Evolutionary conservation across 2,329 filamentous ascomycete species (phyloP).

Genomic region (Exophiala bonariae): DNA sequence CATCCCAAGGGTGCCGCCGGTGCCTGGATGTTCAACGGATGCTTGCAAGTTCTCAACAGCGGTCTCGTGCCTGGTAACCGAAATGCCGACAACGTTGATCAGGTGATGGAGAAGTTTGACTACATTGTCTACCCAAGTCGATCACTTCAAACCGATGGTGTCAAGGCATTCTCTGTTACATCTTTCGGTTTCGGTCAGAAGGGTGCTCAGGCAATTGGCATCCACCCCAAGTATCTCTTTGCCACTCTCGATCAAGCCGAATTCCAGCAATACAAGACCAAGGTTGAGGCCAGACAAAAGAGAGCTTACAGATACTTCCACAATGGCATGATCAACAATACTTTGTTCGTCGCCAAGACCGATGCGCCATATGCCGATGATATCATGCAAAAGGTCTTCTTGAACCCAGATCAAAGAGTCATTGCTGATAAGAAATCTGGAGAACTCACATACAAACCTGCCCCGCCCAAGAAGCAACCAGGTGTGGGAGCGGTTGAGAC

Average conservation of each 20-base stretch:
- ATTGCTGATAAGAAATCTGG: constrained; percentile 81
- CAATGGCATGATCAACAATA: constrained; percentile 97
- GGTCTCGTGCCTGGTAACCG: constrained; percentile 95
- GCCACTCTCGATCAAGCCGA: constrained; percentile 87
- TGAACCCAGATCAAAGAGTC: constrained; percentile 91
- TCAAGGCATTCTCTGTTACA: constrained; percentile 98
- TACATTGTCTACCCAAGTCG: constrained; percentile 96
- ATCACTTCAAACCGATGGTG: constrained; percentile 92
- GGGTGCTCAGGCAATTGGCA: constrained; percentile 93
- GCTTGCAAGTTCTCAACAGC: constrained; percentile 89
- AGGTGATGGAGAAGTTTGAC: constrained; percentile 95
- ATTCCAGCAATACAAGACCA: constrained; percentile 78
- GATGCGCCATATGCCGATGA: constrained; percentile 87
- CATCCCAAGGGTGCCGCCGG: constrained; percentile 99
- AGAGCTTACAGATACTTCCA: constrained; percentile 99
- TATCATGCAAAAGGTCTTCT: constrained; percentile 81
- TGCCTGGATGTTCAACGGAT: constrained; percentile 99
- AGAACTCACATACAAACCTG: constrained; percentile 69
- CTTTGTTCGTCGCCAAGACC: constrained; percentile 92
- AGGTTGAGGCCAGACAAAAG: constrained; percentile 93
- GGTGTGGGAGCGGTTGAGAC: constrained; percentile 64
- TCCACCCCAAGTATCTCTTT: constrained; percentile 94
- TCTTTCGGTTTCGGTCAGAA: constrained; percentile 99
- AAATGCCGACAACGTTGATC: constrained; percentile 96
- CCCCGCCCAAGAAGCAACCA: constrained; percentile 65